Conservation (phyloP, 2,329 filamentous ascomycete genomes). For the Whalleya microplaca region DNA sequence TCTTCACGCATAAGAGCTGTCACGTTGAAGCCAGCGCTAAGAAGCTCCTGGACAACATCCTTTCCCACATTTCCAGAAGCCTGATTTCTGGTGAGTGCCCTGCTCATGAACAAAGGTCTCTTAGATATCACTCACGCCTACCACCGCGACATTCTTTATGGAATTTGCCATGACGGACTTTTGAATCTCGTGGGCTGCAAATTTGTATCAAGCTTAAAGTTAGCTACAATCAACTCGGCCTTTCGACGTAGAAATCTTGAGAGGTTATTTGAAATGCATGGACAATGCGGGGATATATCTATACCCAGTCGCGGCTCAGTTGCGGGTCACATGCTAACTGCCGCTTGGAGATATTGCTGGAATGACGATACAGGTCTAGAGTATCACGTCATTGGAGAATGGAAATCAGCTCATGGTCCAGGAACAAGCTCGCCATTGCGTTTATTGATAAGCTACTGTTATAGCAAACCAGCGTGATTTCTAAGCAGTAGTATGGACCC, state of each 20-base stretch:
- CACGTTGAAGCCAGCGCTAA: slow-evolving; percentile 47
- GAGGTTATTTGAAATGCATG: not conserved
- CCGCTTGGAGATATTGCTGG: not conserved
- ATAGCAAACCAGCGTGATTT: too few species aligned
- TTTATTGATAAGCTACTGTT: too few species aligned
- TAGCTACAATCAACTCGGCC: not conserved
- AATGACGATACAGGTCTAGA: not conserved
- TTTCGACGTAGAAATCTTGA: not conserved
- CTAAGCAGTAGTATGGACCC: too few species aligned
- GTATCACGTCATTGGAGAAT: not conserved
- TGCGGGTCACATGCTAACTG: not conserved
- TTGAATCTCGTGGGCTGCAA: not conserved
- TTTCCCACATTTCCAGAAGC: slow-evolving; percentile 39
- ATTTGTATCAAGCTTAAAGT: not conserved
- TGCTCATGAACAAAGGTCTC: not conserved
- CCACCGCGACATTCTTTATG: slow-evolving; percentile 31
- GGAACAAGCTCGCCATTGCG: too few species aligned
- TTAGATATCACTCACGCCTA: slow-evolving; percentile 27
- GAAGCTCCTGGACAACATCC: slow-evolving; percentile 33
- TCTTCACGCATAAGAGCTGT: slow-evolving; percentile 53
- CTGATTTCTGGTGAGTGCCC: slow-evolving; percentile 17
- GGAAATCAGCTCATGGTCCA: too few species aligned
- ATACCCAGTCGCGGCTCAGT: not conserved
- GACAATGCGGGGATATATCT: not conserved
- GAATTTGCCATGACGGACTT: slow-evolving; percentile 16